Evolutionary conservation across 2,329 filamentous ascomycete genomes (phyloP), one percentile per base, ranked within the genome.

Genomic region (Ophiostoma populinum): DNA sequence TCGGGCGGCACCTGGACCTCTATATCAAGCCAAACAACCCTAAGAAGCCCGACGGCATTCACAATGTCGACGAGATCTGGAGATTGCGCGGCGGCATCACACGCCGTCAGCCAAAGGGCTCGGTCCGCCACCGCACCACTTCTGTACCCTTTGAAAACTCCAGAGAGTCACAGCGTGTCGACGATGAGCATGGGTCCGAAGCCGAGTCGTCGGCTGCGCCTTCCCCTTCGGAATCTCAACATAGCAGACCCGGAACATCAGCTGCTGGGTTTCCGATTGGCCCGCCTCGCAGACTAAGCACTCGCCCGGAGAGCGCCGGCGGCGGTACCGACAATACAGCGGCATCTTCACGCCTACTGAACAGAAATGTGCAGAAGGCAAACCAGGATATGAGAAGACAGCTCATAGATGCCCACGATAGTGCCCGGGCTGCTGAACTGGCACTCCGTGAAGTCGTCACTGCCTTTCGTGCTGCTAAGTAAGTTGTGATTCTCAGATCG

Each of bases 1-100:
- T 95, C 35, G 87, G 87, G 33, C 78, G 87, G 30, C 87, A 95
- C 56, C 75, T 94, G 45, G 87, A 95, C 53, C 70, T 93, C 25
- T 94, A 92, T 55, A 86, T 94, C 49, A 86, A 85, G 51, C 78
- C 85, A 40, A 92, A 85, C 59, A 94, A 94, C 53, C 83, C 87
- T 2, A 90, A 86, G 55, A 67, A 76, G 2, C 61, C 79, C 6
- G 87, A 95, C 56, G 86, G 86, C 33, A 59, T 93, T 30, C 87
- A 95, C 56, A 67, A 92, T 58, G 81, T 94, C 39, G 81, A 87
- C 7, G 81, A 82, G 54, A 95, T 95, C 48, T 70, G 71, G 45
- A 81, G 79, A 55, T 61, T 92, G 48, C 73, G 87, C 35, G 81
- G 82, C 29, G 70, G 73, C 41, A 92, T 95, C 54, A 95, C 87